Evolutionary conservation across 805 yeast genomes (phyloP).

Genomic region (Kluyveromyces lactis): DNA sequence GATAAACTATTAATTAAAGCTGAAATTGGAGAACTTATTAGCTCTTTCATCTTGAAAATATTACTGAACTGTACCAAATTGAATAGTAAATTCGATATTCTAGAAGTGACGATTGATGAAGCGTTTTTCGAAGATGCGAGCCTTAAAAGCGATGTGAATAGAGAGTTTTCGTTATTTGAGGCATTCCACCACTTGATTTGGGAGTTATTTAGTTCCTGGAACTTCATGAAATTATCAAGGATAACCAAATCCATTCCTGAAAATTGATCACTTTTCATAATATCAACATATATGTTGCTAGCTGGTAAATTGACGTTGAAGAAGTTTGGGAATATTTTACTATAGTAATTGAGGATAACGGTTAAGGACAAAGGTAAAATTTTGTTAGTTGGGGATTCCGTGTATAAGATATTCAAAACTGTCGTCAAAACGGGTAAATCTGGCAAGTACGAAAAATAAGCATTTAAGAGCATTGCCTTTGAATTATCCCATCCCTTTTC

Average conservation of each 20-base stretch:
- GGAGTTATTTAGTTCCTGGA: conserved; percentile 44
- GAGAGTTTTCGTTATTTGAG: conserved; percentile 39
- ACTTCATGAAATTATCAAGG: conserved; percentile 51
- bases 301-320: conserved; percentile 25
- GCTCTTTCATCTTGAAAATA: conserved; percentile 39
- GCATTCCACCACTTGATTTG: conserved; percentile 78
- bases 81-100: conserved; percentile 42
- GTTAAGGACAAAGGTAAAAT: conserved; percentile 42
- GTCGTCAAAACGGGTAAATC: conserved; percentile 39
- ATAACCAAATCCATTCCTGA: conserved; percentile 49
- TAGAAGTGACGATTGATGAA: conserved; percentile 27
- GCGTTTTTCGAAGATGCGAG: conserved; percentile 35
- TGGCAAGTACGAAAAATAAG: conserved; percentile 37
- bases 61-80: conserved; percentile 44
- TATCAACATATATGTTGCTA: conserved; percentile 31
- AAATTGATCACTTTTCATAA: conserved; percentile 27
- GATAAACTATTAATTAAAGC: conserved; percentile 46
- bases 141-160: conserved; percentile 59
- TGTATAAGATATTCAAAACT: conserved; percentile 35
- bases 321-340: conserved; percentile 31
- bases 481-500: conserved; percentile 35
- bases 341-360: conserved; percentile 35
- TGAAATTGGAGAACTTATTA: conserved; percentile 45
- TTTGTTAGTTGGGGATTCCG: conserved; percentile 32
- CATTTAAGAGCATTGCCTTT: conserved; percentile 28